Evolutionary conservation across 345 rosid species (phyloP).

Genomic region (Bruguiera parviflora): DNA sequence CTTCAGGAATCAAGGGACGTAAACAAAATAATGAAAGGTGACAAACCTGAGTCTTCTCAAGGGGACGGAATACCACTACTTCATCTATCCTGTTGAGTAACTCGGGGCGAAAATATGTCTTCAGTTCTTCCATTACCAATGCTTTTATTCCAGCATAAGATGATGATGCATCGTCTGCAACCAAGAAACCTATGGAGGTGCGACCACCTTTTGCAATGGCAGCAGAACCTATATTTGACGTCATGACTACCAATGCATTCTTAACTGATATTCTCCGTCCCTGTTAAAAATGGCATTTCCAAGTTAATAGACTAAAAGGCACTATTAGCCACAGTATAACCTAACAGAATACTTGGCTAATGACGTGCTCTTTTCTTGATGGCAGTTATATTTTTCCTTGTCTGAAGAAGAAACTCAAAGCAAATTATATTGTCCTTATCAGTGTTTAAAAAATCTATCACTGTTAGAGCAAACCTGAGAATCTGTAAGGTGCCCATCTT

Average conservation of each 20-base stretch:
- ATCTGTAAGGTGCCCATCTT: constrained; percentile 97
- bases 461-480: constrained; percentile 62
- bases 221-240: constrained; percentile 86
- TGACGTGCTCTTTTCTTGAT: neutral
- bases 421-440: neutral
- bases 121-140: constrained; percentile 78
- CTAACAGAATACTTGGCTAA: too few species aligned
- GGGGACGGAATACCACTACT: constrained; percentile 82
- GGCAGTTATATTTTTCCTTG: neutral
- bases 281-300: constrained; percentile 31
- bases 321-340: too few species aligned
- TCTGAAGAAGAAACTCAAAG: neutral
- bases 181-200: constrained; percentile 61
- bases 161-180: constrained; percentile 47
- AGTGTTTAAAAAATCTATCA: neutral
- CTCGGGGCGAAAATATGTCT: constrained; percentile 89
- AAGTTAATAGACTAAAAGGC: constrained; percentile 12
- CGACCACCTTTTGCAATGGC: constrained; percentile 88
- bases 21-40: constrained; percentile 4
- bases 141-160: constrained; percentile 78
- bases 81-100: constrained; percentile 93
- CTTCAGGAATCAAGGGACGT: neutral
- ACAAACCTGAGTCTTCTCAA: constrained; percentile 84
- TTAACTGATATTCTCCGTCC: constrained; percentile 93
- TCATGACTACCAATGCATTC: constrained; percentile 91